Conservation (phyloP, 768 basidiomycete genomes). For the Phylloporus scabripes region DNA sequence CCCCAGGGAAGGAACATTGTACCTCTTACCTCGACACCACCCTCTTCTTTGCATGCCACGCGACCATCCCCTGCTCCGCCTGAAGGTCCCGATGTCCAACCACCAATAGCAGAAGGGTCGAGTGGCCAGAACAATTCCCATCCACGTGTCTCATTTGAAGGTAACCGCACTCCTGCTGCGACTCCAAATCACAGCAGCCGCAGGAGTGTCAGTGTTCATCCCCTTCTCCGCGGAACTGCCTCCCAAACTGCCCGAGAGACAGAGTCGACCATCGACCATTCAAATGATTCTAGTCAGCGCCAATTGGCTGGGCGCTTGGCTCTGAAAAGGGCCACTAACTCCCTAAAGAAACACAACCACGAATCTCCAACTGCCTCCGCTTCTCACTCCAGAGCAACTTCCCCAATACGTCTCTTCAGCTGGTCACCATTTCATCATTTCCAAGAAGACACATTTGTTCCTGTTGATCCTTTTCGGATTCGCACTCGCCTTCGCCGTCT, state of each 20-base stretch:
- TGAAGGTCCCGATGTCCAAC: constrained; percentile 10
- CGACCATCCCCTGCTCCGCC: constrained; percentile 18
- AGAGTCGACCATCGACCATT: constrained; percentile 9
- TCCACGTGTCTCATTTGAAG: constrained; percentile 51
- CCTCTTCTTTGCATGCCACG: constrained; percentile 35
- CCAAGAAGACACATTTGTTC: constrained; percentile 51
- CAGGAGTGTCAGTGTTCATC: constrained; percentile 31
- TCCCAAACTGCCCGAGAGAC: constrained; percentile 6
- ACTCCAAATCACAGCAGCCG: constrained; percentile 28
- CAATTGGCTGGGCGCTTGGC: constrained; percentile 10
- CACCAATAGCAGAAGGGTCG: constrained; percentile 35
- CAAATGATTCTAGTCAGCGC: constrained; percentile 6
- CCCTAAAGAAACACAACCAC: constrained; percentile 19
- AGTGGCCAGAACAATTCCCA: constrained; percentile 40
- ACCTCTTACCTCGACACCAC: constrained; percentile 39
- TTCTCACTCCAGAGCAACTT: constrained; percentile 40
- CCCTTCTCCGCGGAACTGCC: constrained; percentile 17
- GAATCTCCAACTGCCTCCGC: constrained; percentile 27
- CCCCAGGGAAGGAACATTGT: constrained; percentile 32
- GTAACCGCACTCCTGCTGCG: constrained; percentile 33
- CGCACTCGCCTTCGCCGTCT: constrained; percentile 19
- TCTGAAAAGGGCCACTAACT: background rate
- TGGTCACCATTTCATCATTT: constrained; percentile 49
- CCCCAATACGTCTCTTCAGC: constrained; percentile 56
- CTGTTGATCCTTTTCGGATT: constrained; percentile 48